These are phyloP conservation scores for Sistotremastrum niveocremeum DNA, from an alignment of 768 basidiomycete species.

Conservation along the genomic window DNA sequence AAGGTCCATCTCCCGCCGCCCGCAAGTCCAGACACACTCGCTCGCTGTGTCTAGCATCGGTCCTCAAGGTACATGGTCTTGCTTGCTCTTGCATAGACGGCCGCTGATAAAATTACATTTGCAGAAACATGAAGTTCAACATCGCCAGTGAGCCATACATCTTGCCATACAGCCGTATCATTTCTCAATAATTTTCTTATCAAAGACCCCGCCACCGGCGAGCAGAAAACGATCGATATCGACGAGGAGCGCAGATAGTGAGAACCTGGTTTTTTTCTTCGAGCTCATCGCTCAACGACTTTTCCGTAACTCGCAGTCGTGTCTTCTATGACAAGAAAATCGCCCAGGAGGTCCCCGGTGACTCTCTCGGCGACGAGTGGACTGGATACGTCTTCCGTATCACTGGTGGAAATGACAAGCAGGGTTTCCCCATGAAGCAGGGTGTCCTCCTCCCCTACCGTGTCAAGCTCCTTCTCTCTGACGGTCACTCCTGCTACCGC, in stretches of 20 bases:
- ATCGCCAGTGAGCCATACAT: conserved; percentile 65
- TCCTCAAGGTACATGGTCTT: conserved; percentile 16
- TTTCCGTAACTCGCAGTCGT: conserved; percentile 39
- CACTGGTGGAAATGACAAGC: conserved; percentile 97
- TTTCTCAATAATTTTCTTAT: conserved; percentile 6
- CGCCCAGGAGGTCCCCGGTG: conserved; percentile 84
- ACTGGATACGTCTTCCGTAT: conserved; percentile 95
- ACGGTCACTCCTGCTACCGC: conserved; percentile 98
- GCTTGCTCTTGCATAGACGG: neutral
- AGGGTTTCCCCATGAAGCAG: conserved; percentile 99
- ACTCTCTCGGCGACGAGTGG: conserved; percentile 89
- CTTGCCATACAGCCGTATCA: neutral
- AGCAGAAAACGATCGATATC: conserved; percentile 90
- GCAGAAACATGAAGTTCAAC: conserved; percentile 84
- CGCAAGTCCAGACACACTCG: neutral
- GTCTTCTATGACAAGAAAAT: conserved; percentile 97
- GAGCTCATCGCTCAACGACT: neutral
- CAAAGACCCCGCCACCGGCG: conserved; percentile 88
- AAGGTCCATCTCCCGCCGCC: neutral
- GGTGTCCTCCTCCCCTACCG: conserved; percentile 92
- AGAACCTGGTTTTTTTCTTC: conserved; percentile 14
- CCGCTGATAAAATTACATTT: neutral
- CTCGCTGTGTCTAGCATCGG: conserved; percentile 2
- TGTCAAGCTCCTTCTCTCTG: conserved; percentile 84
- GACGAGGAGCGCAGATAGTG: conserved; percentile 84